Percentiles rank a stretch among this genome's conserved stretches.
Conservation (phyloP, 208 protist species). For the Wallacemonas sp. region DNA sequence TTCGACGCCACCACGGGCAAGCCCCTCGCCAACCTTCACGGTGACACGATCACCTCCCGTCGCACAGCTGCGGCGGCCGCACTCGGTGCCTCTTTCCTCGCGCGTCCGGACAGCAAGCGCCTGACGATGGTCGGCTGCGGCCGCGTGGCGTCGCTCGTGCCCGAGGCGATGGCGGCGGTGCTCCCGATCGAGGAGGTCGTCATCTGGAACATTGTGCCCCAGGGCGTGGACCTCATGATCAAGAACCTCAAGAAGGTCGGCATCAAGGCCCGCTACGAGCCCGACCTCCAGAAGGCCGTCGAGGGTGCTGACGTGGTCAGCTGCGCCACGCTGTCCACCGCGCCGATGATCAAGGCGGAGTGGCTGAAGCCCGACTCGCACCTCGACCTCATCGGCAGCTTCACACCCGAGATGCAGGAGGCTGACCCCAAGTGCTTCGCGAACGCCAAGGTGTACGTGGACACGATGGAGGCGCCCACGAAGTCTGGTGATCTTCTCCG, state of each 20-base stretch:
- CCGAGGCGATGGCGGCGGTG: slow-evolving; percentile 8
- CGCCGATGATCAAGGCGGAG: slow-evolving; percentile 11
- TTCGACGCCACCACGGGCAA: slow-evolving; percentile 19
- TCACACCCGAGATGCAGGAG: slow-evolving; percentile 20
- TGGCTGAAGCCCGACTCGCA: slow-evolving; percentile 18
- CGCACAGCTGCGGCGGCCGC: slow-evolving; percentile 20
- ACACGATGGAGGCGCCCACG: slow-evolving; percentile 18
- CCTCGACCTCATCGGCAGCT: slow-evolving; percentile 15
- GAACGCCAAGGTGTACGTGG: slow-evolving; percentile 8
- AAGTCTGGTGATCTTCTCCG: slow-evolving; percentile 20
- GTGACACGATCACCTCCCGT: slow-evolving; percentile 21
- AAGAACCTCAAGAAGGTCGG: background rate
- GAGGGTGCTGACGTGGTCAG: slow-evolving; percentile 10
- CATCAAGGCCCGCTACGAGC: slow-evolving; percentile 9
- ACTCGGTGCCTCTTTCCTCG: slow-evolving; percentile 16
- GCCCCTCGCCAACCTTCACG: slow-evolving; percentile 18
- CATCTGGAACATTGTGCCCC: slow-evolving; percentile 10
- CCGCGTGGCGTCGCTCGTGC: slow-evolving; percentile 16
- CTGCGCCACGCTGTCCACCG: slow-evolving; percentile 7
- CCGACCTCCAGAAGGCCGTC: slow-evolving; percentile 2
- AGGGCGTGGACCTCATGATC: slow-evolving; percentile 2
- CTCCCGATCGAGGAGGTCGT: slow-evolving; percentile 11
- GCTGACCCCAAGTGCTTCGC: slow-evolving; percentile 12
- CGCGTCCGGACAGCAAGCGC: slow-evolving; percentile 8
- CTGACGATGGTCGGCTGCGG: slow-evolving; percentile 16